Conservation (phyloP, 176 grass and related monocot genomes). For the Bolboschoenus planiculmis region DNA sequence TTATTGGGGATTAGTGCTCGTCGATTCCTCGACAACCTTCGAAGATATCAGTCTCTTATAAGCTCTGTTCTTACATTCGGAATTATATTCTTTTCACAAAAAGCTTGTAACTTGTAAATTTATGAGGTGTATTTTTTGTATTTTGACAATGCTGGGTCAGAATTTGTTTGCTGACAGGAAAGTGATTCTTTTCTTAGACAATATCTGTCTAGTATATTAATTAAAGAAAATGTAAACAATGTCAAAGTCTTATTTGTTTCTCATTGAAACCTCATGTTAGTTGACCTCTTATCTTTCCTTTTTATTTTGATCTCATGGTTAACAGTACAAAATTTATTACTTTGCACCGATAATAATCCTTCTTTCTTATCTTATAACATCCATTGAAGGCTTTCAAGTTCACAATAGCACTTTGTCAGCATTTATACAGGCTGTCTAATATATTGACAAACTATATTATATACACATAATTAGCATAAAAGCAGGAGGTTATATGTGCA, state of each 20-base stretch:
- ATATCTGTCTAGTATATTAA: background rate
- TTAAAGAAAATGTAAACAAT: background rate
- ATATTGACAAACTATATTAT: too few relatives aligned
- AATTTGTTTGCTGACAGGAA: conserved; percentile 2
- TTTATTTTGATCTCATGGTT: background rate
- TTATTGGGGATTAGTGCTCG: conserved; percentile 9
- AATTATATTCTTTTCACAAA: background rate
- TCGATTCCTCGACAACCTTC: background rate
- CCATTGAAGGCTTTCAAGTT: background rate
- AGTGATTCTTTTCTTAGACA: background rate
- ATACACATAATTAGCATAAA: too few relatives aligned
- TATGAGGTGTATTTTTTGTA: background rate
- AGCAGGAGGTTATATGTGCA: too few relatives aligned
- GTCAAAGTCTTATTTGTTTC: background rate
- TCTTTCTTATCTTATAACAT: background rate
- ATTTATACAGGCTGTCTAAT: too few relatives aligned
- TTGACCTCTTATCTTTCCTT: background rate
- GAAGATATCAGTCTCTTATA: background rate
- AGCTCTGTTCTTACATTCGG: background rate
- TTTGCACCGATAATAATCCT: too few relatives aligned
- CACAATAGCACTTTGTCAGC: background rate
- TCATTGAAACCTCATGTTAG: background rate
- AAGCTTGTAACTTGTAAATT: background rate
- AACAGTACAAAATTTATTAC: background rate
- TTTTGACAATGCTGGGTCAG: background rate